These are phyloP conservation scores for Phyllachora maydis DNA, from an alignment of 2,329 filamentous ascomycete genomes.

Conservation along the genomic window DNA sequence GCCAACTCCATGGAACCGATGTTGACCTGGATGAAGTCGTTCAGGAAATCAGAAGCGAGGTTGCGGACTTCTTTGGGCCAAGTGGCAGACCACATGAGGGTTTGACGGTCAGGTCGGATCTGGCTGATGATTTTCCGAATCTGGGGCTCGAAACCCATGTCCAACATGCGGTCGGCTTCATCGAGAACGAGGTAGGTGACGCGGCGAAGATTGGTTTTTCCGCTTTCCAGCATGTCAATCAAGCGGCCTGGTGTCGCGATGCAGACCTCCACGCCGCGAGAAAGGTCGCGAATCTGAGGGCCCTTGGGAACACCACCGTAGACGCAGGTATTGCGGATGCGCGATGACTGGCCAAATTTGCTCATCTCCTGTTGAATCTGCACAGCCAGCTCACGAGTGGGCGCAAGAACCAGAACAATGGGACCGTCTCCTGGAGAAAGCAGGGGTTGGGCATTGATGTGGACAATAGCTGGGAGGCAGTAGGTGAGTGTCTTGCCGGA, in stretches of 20 bases:
- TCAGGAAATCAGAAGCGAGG: constrained; percentile 74
- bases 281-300: constrained; percentile 85
- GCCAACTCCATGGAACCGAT: constrained; percentile 91
- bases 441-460: constrained; percentile 98
- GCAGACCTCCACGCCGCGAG: constrained; percentile 91
- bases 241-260: constrained; percentile 95
- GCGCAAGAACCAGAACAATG: constrained; percentile 88
- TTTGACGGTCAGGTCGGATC: constrained; percentile 95
- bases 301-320: constrained; percentile 98
- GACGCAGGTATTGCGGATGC: constrained; percentile 95
- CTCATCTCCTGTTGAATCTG: constrained; percentile 98
- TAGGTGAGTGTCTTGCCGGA: constrained; percentile 98
- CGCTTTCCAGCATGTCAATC: constrained; percentile 95
- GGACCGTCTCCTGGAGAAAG: constrained; percentile 88
- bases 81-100: constrained; percentile 98
- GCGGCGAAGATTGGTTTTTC: constrained; percentile 93
- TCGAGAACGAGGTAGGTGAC: constrained; percentile 97
- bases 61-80: constrained; percentile 98
- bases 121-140: constrained; percentile 97
- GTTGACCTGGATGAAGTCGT: constrained; percentile 97
- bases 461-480: constrained; percentile 92
- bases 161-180: constrained; percentile 97
- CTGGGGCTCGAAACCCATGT: constrained; percentile 99
- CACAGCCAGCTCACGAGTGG: constrained; percentile 91
- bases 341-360: constrained; percentile 95